Percentiles rank a stretch among this genome's conserved stretches.
Conservation (phyloP, 495 filamentous ascomycete genomes). For the Aspergillus nanangensis region DNA sequence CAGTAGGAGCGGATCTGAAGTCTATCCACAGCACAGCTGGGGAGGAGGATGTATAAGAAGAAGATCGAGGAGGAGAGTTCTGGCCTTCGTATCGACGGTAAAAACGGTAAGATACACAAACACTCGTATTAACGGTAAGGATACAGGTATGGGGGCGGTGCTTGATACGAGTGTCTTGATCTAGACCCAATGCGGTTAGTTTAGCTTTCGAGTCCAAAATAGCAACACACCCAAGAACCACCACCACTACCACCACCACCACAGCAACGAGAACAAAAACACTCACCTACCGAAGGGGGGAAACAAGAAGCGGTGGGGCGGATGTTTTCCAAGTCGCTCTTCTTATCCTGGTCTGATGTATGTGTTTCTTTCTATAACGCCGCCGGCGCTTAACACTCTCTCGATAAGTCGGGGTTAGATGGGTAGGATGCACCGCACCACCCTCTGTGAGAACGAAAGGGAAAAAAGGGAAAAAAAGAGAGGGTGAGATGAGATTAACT, state of each 20-base stretch:
- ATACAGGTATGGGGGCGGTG: background rate
- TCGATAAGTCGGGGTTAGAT: too few species aligned
- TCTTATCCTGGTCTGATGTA: too few species aligned
- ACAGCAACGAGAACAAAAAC: background rate
- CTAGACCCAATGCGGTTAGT: background rate
- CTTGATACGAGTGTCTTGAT: background rate
- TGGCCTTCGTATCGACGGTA: background rate
- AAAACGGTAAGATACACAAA: conserved; percentile 1
- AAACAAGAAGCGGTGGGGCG: too few species aligned
- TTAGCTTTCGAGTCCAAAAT: background rate
- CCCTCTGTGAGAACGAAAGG: too few species aligned
- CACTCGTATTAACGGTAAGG: conserved; percentile 1
- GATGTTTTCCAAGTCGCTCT: too few species aligned
- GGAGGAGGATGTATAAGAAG: background rate
- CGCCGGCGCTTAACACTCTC: too few species aligned
- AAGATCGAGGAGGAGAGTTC: background rate
- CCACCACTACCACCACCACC: too few species aligned
- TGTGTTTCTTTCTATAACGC: too few species aligned
- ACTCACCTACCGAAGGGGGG: too few species aligned
- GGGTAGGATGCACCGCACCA: too few species aligned
- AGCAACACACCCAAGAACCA: background rate
- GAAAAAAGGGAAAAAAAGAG: too few species aligned
- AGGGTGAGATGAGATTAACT: too few species aligned
- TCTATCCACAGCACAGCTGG: background rate
- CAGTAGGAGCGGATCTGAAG: background rate